Base-by-base conservation (phyloP, 2,329 filamentous ascomycete genomes). In the Aschersonia sp. region DNA sequence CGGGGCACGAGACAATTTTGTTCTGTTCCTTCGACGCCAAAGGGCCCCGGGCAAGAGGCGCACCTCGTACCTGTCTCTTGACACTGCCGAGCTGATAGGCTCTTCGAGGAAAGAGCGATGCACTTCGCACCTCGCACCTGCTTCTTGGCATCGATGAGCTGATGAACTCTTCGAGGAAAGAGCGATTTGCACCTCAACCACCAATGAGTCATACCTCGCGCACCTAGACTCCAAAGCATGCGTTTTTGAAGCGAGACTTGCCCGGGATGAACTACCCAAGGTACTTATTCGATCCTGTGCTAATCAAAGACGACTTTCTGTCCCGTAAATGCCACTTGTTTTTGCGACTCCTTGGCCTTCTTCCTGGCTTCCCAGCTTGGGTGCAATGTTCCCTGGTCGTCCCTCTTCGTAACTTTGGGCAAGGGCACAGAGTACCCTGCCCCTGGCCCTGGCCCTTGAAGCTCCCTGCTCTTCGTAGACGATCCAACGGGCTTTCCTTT, bases 361-460 rank as follows among this genome's bases (percentile, higher is more conserved):
- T 56, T 58, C 42, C 50, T 55, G 2, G 55, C 56, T 38, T 51
- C 55, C 55, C 56, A 58, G 47, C 55, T 58, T 9, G 56, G 55
- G 66, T 85, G 81, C 55, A 84, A 59, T 3, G 71, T 54, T 0
- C 75, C 73, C 9, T 74, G 68, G 46, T 76, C 71, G 51, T 71
- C 67, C 52, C 65, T 70, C 48, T 64, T 61, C 30, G 60, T 55
- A 12, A 61, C 60, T 53, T 61, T 65, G 4, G 57, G 56, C 45
- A 54, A 59, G 20, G 56, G 52, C 44, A 48, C 43, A 44, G 31
- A 20, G 20, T 20, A 20, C 20, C 47, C 30, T 48, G 47, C 45
- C 50, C 46, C 9, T 30, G 44, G 9, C 43, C 40, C 9, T 42
- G 4, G 30, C 38, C 47, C 12, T 44, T 50, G 10, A 47, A 50